Evolutionary conservation across 176 grass and related monocot genomes (phyloP), one percentile per base, ranked within the genome.

Genomic region (Typha latifolia): DNA sequence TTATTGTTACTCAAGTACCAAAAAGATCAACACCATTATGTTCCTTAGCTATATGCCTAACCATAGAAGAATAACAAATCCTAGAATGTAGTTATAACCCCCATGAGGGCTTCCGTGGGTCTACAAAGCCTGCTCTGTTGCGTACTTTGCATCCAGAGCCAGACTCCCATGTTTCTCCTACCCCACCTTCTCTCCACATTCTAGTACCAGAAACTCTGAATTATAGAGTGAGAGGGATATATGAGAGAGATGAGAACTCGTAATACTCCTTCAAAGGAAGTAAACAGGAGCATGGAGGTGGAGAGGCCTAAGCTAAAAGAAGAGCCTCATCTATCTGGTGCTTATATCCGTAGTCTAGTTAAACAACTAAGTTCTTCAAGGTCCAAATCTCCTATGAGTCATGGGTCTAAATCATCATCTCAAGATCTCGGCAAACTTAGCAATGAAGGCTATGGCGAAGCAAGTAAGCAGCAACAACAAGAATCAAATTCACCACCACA

Each of bases 341-440:
- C 88, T 51, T 96, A 89, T 82, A 96, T 96, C 75, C 84, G 85
- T 64, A 86, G 80, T 71, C 88, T 91, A 63, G 92, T 91, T 55
- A 96, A 91, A 77, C 88, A 96, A 37, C 82, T 96, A 16, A 96
- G 88, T 80, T 78, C 85, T 55, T 86, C 87, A 77, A 96, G 79
- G 81, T 49, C 79, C 62, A 80, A 49, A 74, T 18, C 47, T 59
- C 51, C 50, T 6, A 48, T 48, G 63, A 51, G 66, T 16, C 32
- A 50, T 12, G 53, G 57, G 49, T 23, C 48, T 32, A 43, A 43
- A 47, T 23, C 51, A 59, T 15, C 57, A 62, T 19, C 49, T 50
- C 64, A 62, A 49, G 59, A 50, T 69, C 26, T 16, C 20, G 62
- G 73, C 71, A 72, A 86, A 72, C 79, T 71, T 71, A 49, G 12